Conservation (phyloP, 305 asterid species). For the Plantago coronopus region DNA sequence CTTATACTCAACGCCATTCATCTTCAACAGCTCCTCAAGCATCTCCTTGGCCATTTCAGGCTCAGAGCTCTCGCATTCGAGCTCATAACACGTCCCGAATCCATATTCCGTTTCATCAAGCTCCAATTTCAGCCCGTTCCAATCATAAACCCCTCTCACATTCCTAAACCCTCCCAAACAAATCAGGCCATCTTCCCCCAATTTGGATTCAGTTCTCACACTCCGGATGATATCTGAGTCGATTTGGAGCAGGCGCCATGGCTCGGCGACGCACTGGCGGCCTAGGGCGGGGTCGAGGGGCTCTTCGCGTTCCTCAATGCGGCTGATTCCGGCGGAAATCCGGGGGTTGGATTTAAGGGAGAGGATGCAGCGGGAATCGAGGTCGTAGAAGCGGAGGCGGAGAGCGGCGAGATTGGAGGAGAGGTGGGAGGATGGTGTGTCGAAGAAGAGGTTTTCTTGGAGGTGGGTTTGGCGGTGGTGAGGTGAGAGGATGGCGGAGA, state of each 20-base stretch:
- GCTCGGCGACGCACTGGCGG: no score
- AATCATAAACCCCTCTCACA: no score
- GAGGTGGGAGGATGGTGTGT: slow-evolving; percentile 59
- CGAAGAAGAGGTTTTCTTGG: slow-evolving; percentile 84
- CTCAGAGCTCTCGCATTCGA: slow-evolving; percentile 72
- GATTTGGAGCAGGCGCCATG: slow-evolving; percentile 47
- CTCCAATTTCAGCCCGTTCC: slow-evolving; percentile 67
- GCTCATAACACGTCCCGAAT: no score
- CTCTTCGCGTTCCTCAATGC: slow-evolving; percentile 78
- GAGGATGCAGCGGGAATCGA: slow-evolving; percentile 59
- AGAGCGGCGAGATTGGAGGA: slow-evolving; percentile 71
- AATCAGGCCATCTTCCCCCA: slow-evolving; percentile 48
- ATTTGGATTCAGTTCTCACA: slow-evolving; percentile 48
- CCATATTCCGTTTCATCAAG: no score
- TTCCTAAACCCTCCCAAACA: slow-evolving; percentile 79
- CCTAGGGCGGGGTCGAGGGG: slow-evolving; percentile 60
- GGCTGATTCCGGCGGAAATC: slow-evolving; percentile 64
- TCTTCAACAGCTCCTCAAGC: slow-evolving; percentile 55
- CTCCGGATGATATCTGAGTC: slow-evolving; percentile 42
- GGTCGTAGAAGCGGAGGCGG: slow-evolving; percentile 92
- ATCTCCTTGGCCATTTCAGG: slow-evolving; percentile 56
- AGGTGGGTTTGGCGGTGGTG: slow-evolving; percentile 58
- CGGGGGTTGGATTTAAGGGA: slow-evolving; percentile 69
- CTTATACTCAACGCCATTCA: slow-evolving; percentile 46
- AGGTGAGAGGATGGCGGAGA: slow-evolving; percentile 56